These are phyloP conservation scores for Gracilaria gracilis DNA, from an alignment of 23 red algal species.

Conservation along the genomic window DNA sequence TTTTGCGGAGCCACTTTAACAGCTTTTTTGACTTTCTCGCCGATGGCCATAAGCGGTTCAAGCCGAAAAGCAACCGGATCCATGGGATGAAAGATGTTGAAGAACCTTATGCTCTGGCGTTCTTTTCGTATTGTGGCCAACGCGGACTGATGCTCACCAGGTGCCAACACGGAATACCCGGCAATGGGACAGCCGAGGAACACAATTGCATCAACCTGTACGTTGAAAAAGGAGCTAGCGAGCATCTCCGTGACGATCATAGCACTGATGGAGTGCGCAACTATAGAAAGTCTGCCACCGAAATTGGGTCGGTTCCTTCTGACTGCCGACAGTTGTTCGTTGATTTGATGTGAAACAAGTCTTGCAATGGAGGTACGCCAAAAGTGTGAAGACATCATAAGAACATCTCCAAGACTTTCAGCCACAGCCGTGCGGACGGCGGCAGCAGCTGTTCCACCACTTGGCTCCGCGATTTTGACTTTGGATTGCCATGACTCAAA, in stretches of 20 bases:
- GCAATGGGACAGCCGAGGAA: constrained; percentile 55
- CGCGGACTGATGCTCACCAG: constrained; percentile 40
- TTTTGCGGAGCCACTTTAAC: constrained; percentile 36
- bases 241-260: constrained; percentile 60
- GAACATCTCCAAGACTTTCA: constrained; percentile 54
- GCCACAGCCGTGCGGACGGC: constrained; percentile 52
- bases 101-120: constrained; percentile 25
- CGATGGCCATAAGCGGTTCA: constrained; percentile 46
- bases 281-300: constrained; percentile 35
- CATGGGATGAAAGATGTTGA: constrained; percentile 68
- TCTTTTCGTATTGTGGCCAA: constrained; percentile 41
- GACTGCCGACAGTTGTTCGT: constrained; percentile 44
- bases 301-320: constrained; percentile 52
- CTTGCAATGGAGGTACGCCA: constrained; percentile 40
- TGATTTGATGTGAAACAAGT: constrained; percentile 32
- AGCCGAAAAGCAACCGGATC: constrained; percentile 66
- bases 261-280: constrained; percentile 48
- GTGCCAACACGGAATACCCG: constrained; percentile 48
- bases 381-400: constrained; percentile 57
- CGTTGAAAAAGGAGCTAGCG: constrained; percentile 9
- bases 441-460: neutral
- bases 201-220: constrained; percentile 48
- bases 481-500: constrained; percentile 67
- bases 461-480: constrained; percentile 43
- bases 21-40: neutral